These are phyloP conservation scores for Fulvia fulva DNA, from an alignment of 2,329 filamentous ascomycete genomes.

Conservation along the genomic window DNA sequence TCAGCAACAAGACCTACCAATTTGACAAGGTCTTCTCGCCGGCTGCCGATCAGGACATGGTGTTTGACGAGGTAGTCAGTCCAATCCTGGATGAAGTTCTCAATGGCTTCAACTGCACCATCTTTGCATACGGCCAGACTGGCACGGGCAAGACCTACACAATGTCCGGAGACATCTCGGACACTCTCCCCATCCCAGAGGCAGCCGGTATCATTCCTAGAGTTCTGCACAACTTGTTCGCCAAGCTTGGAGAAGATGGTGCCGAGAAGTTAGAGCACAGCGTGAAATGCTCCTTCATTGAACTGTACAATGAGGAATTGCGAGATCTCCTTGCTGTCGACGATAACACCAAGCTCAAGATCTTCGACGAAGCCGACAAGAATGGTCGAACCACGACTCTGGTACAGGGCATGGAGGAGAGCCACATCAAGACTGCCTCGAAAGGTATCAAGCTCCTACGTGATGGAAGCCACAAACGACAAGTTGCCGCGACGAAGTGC, in stretches of 20 bases:
- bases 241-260: conserved; percentile 68
- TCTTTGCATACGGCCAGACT: conserved; percentile 97
- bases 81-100: conserved; percentile 95
- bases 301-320: conserved; percentile 96
- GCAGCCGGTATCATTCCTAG: conserved; percentile 93
- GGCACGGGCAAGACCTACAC: conserved; percentile 99
- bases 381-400: conserved; percentile 81
- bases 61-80: conserved; percentile 92
- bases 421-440: conserved; percentile 78
- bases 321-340: conserved; percentile 82
- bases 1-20: conserved; percentile 93
- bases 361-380: conserved; percentile 84
- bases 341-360: conserved; percentile 83
- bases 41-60: conserved; percentile 86
- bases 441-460: conserved; percentile 87
- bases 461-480: conserved; percentile 83
- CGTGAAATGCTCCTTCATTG: conserved; percentile 97
- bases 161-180: conserved; percentile 96
- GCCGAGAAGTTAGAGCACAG: conserved; percentile 69
- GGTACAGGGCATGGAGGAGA: conserved; percentile 97
- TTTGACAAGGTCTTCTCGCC: conserved; percentile 97
- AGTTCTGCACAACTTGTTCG: conserved; percentile 80
- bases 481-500: conserved; percentile 99
- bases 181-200: conserved; percentile 85
- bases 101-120: conserved; percentile 92